Percentiles rank a stretch among this genome's conserved stretches.
These are phyloP conservation scores for Xylaria sp. DNA, from an alignment of 2,329 filamentous ascomycete species.

Conservation along the genomic window DNA sequence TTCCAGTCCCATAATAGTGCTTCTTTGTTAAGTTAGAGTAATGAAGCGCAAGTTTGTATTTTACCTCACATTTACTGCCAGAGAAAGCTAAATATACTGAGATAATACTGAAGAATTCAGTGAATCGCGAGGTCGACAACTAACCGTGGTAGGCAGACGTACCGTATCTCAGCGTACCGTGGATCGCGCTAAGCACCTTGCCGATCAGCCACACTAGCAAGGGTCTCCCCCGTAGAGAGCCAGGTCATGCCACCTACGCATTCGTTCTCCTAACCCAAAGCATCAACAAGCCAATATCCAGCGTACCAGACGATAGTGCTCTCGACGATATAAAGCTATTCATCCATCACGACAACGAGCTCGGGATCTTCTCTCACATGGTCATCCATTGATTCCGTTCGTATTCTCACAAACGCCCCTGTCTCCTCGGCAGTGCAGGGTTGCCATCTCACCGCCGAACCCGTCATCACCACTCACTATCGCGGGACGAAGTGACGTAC, in stretches of 20 bases:
- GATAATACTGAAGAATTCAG: no score
- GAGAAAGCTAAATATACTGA: no score
- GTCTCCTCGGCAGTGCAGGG: no score
- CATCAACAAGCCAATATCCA: not conserved
- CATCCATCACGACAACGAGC: no score
- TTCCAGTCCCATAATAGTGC: no score
- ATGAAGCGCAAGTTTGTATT: no score
- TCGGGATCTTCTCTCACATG: no score
- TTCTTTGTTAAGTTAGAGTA: no score
- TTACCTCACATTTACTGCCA: no score
- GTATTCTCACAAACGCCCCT: not conserved
- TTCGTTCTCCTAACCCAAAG: not conserved
- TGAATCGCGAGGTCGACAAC: not conserved
- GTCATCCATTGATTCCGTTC: not conserved
- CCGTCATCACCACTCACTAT: not conserved
- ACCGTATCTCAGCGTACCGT: not conserved
- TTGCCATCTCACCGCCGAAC: not conserved
- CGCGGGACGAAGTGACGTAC: slow-evolving; percentile 2
- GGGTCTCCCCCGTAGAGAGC: not conserved
- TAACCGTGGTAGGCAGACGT: not conserved
- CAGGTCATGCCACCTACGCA: not conserved
- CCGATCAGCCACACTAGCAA: not conserved
- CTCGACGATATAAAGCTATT: no score
- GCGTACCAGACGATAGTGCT: not conserved
- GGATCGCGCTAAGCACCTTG: not conserved